Base-by-base conservation (phyloP, 1,284 basidiomycete species). In the Cystobasidium pallidum region DNA sequence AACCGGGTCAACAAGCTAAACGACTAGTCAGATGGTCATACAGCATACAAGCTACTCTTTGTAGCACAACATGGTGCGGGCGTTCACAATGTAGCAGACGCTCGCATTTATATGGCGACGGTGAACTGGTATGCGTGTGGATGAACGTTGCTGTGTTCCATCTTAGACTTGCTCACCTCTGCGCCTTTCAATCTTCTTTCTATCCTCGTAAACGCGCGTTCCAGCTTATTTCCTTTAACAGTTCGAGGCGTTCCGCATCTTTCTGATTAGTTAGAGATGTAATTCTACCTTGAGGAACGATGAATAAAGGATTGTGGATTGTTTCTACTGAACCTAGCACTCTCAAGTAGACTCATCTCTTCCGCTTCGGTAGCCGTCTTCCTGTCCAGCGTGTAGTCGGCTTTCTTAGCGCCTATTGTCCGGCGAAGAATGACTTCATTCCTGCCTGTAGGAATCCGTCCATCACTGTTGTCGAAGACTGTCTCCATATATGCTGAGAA, bases 261-360 rank as follows among this genome's bases (percentile, higher is more conserved):
- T 96, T 96, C 45, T 95, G 94, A 77, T 99, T 99, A 6, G 96
- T 99, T 19, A 99, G 84, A 36, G 92, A 89, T 0, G 95, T 98
- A 78, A 99, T 98, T 68, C 95, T 85, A 73, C 95, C 95, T 84
- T 99, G 95, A 0, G 95, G 95, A 0, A 99, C 95, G 75, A 99
- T 99, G 80, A 99, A 99, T 82, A 99, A 99, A 0, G 96, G 96
- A 78, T n/a, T n/a, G n/a, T n/a, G n/a, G n/a, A n/a, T 99, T 99
- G 43, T 90, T 91, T 80, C 92, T 90, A 81, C 91, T 94, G 83
- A 99, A 99, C 1, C 96, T 95, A 0, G 96, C 96, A 77, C 89
- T 91, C 81, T 97, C 94, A 32, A 97, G 86, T 21, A 97, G 84
- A 79, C 91, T 94, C 91, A 95, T 94, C 26, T 99, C 92, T 78